A percentile compares a stretch with the other conserved stretches of the same genome.
Evolutionary conservation across 441 rosid species (phyloP).

Genomic region (Bruguiera hainesii): DNA sequence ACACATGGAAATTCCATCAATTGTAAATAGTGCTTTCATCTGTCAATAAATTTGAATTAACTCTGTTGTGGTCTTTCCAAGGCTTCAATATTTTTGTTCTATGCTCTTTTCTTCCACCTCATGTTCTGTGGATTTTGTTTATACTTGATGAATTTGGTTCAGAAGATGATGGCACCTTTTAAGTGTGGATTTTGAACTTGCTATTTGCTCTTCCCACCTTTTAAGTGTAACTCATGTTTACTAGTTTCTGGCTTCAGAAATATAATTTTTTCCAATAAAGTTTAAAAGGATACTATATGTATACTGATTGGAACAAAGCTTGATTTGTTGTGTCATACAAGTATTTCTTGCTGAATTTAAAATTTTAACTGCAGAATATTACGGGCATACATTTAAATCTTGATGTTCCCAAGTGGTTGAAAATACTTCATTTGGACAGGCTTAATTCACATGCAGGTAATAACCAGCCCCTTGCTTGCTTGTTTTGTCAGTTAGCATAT

Average conservation of each 20-base stretch:
- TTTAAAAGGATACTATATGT: constrained; percentile 3
- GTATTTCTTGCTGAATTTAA: constrained; percentile 23
- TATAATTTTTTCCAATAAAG: constrained; percentile 3
- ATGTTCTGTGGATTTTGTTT: too few species aligned
- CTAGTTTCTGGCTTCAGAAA: background rate
- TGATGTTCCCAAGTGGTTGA: constrained; percentile 77
- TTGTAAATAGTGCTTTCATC: too few species aligned
- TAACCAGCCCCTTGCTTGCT: constrained; percentile 11
- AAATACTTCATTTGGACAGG: constrained; percentile 64
- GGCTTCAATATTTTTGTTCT: too few species aligned
- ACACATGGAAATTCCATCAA: too few species aligned
- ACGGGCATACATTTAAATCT: constrained; percentile 69
- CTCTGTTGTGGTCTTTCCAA: too few species aligned
- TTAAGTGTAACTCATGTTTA: background rate
- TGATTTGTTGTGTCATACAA: constrained; percentile 5
- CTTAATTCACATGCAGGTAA: constrained; percentile 79
- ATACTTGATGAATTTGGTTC: too few species aligned
- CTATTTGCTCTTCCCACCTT: too few species aligned
- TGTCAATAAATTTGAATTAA: too few species aligned
- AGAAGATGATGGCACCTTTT: too few species aligned
- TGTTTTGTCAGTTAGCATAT: background rate
- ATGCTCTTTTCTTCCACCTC: too few species aligned
- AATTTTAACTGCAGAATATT: constrained; percentile 64
- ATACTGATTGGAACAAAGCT: background rate
- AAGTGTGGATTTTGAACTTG: too few species aligned